Base-by-base conservation (phyloP, 129 eudicot genomes). In the Artemisia argyi region DNA sequence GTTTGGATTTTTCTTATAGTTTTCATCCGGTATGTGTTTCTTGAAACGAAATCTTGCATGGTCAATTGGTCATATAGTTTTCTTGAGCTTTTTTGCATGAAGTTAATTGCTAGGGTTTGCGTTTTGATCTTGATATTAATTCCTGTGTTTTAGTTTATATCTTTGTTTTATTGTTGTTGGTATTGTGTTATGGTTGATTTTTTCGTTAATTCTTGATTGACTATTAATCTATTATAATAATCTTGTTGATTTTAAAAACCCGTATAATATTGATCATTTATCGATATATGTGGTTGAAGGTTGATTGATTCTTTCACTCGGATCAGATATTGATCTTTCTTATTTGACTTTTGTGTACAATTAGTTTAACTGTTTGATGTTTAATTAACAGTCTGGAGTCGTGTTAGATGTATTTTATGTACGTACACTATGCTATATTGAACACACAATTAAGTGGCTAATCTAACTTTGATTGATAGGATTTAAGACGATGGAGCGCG, bases 401-500 rank as follows among this genome's bases (percentile, higher is more conserved):
- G 15, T 22, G 8, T 19, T 26, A 18, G 35, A 24, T 58, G 63
- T 57, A 7, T 39, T 39, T n/a, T n/a, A n/a, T n/a, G n/a, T 39
- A 39, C 10, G 7, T 6, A 1, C 46, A 39, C 46, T 65, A 6
- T 19, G 6, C 39, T 5, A 15, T 13, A 52, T 52, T 50, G n/a
- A 13, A 11, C 44, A 15, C 6, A 3, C 18, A 19, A 52, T 53
- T 12, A 12, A 51, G 74, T 12, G 63, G 66, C 68, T 9, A 61
- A 32, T 51, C 13, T 71, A 63, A 22, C 52, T 62, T 70, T 16
- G 52, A 32, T 30, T 7, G 3, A 18, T 53, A 76, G 46, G 65
- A 8, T 73, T 26, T 53, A 51, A 48, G 44, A 60, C 61, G 49
- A 79, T 83, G 87, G 79, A 71, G 72, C 44, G 5, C 18, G 60